Base-by-base conservation (phyloP, 2,329 filamentous ascomycete genomes). In the Penicillium sp. region DNA sequence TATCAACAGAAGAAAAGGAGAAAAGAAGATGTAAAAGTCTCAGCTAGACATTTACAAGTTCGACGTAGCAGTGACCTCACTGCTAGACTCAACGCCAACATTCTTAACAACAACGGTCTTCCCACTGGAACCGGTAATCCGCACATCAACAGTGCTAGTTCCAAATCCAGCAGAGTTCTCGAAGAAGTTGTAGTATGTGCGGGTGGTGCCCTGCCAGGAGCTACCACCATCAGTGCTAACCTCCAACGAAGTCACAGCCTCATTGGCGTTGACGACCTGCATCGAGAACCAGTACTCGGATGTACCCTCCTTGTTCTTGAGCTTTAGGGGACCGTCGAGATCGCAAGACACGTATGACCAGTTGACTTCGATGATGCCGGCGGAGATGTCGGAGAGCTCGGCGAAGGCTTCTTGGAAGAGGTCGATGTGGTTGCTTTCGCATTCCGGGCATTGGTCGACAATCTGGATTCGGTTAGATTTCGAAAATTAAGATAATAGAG, bases 241-340 rank as follows among this genome's bases (percentile, higher is more conserved):
- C 61, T 87, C 84, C 23, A 88, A 75, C 58, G 73, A 77, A 49
- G 74, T 62, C 38, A 87, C 78, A 14, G 78, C 76, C 56, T 81
- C 75, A 67, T 85, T 85, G 63, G 81, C 73, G 70, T 87, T 87
- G 63, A 85, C 76, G 40, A 87, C 84, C 68, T 88, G 85, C 77
- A 85, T 84, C 44, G 76, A 78, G 72, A 84, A 84, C 80, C 81
- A 83, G 68, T 78, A 77, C 29, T 70, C 65, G 4, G 77, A 80
- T 3, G 75, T 66, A 5, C 69, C 70, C 14, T 66, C 73, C 67
- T 84, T 83, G 71, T 81, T 81, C 68, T 79, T 76, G 23, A 84
- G 73, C 42, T 74, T 61, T 9, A 84, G 68, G 1, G 80, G 77
- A 0, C 73, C 69, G 44, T 74, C 74, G 63, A 84, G 80, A 40